Conservation (phyloP, 2,329 filamentous ascomycete species). For the Cladosporium sp. region DNA sequence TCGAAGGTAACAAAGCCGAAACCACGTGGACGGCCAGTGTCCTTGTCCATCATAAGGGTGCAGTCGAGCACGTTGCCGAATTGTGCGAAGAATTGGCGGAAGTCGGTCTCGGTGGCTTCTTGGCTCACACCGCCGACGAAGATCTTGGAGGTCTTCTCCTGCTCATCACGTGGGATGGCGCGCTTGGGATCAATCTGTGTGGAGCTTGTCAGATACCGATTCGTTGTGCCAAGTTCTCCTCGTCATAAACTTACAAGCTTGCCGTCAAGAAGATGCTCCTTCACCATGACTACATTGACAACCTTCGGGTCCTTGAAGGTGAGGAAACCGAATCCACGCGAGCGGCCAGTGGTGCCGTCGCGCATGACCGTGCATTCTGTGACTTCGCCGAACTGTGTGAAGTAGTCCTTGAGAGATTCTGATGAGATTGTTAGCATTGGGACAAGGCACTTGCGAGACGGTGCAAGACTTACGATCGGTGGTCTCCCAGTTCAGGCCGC, state of each 20-base stretch:
- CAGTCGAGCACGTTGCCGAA: constrained; percentile 96
- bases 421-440: neutral
- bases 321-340: constrained; percentile 93
- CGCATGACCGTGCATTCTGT: constrained; percentile 99
- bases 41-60: constrained; percentile 99
- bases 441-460: neutral
- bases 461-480: constrained; percentile 77
- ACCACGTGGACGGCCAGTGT: constrained; percentile 91
- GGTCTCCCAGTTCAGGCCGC: constrained; percentile 97
- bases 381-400: constrained; percentile 96
- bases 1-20: constrained; percentile 99
- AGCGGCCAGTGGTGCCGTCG: constrained; percentile 88
- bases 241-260: constrained; percentile 75
- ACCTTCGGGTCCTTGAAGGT: constrained; percentile 98
- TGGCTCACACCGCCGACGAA: constrained; percentile 98
- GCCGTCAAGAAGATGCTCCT: constrained; percentile 95
- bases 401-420: constrained; percentile 74
- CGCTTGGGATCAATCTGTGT: constrained; percentile 92
- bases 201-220: constrained; percentile 29
- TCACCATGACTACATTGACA: constrained; percentile 99
- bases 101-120: constrained; percentile 93
- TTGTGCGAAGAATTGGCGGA: constrained; percentile 93
- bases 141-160: constrained; percentile 97
- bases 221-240: neutral
- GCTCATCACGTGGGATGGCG: constrained; percentile 94